Evolutionary conservation across 768 basidiomycete genomes (phyloP).

Genomic region (Trametes meyenii): DNA sequence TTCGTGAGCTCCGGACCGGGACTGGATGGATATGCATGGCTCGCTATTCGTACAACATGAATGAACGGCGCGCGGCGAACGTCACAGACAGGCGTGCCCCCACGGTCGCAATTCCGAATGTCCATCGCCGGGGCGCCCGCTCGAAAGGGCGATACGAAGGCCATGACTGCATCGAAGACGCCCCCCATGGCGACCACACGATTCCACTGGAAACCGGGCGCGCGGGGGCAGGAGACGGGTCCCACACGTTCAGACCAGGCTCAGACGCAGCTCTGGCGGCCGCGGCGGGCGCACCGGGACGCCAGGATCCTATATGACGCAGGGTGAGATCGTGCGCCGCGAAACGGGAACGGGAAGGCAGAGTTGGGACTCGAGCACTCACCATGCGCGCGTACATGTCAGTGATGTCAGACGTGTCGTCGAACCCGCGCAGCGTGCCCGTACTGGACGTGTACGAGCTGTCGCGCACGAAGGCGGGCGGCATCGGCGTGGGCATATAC

Average conservation of each 20-base stretch:
- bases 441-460: slow-evolving; percentile 11
- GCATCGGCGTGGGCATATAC: slow-evolving; percentile 10
- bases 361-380: neutral
- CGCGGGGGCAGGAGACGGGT: neutral
- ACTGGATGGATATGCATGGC: neutral
- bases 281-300: slow-evolving; percentile 5
- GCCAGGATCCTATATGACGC: slow-evolving; percentile 6
- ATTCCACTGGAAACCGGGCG: slow-evolving; percentile 2
- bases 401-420: slow-evolving; percentile 12
- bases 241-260: slow-evolving; percentile 14
- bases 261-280: slow-evolving; percentile 14
- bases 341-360: neutral
- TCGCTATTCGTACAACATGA: slow-evolving; percentile 8
- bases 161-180: neutral
- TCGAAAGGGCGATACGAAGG: neutral
- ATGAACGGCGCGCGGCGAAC: neutral
- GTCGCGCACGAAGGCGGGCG: slow-evolving; percentile 2
- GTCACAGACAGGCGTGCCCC: neutral
- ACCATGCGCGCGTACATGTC: slow-evolving; percentile 14
- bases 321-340: slow-evolving; percentile 2
- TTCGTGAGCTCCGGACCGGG: neutral
- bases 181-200: slow-evolving; percentile 5
- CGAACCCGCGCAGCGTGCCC: slow-evolving; percentile 1
- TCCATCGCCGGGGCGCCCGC: neutral
- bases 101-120: slow-evolving; percentile 1